These are phyloP conservation scores for Posidonia oceanica DNA, from an alignment of 116 monocot genomes.

Conservation along the genomic window DNA sequence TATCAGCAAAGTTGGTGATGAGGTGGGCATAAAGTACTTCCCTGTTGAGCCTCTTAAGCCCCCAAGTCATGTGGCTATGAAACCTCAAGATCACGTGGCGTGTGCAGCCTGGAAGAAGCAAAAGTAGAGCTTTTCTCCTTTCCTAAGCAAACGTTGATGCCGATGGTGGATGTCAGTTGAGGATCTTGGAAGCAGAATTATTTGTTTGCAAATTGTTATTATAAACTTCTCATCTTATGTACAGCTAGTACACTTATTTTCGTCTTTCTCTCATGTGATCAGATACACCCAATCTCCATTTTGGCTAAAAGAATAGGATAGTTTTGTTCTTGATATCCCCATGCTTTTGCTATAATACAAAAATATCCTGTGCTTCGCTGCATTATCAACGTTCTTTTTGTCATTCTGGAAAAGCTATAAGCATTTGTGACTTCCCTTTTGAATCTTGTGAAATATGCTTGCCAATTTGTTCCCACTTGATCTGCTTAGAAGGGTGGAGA, in stretches of 20 bases:
- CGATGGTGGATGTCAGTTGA: no score
- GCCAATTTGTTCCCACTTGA: no score
- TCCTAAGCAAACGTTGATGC: background rate
- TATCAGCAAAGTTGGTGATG: conserved; percentile 88
- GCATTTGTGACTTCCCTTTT: no score
- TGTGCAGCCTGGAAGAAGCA: background rate
- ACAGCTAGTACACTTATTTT: background rate
- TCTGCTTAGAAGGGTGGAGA: no score
- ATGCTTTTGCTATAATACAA: no score
- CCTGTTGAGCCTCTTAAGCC: conserved; percentile 58
- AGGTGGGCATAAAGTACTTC: conserved; percentile 93
- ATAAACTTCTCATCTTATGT: background rate
- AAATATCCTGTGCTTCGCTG: no score
- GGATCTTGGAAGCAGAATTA: no score
- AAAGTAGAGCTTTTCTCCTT: background rate
- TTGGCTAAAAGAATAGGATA: no score
- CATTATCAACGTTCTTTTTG: no score
- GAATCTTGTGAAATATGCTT: no score
- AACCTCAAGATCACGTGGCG: background rate
- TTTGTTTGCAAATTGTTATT: background rate
- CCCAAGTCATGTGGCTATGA: background rate
- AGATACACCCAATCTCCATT: background rate
- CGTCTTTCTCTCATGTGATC: background rate
- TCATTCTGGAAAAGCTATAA: no score
- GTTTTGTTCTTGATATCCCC: no score